Base-by-base conservation (phyloP, 208 protist species). In the Novymonas esmeraldas region DNA sequence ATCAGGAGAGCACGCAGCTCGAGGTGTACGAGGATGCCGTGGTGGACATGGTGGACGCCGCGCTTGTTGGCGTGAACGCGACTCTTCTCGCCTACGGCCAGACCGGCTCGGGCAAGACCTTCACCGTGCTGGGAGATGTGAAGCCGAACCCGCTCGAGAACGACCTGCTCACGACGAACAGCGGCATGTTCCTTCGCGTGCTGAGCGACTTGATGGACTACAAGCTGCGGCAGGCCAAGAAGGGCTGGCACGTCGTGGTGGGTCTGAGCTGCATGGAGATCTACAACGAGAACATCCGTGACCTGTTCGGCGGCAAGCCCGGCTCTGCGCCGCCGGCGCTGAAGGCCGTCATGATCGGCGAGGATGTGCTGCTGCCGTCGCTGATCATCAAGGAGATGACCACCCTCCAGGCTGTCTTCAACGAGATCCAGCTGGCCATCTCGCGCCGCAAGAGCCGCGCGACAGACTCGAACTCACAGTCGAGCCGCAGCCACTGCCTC, bases 21-120 rank as follows among this genome's bases (percentile, higher is more conserved):
- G 90, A 97, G 62, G 78, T 98, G 33, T 98, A 97, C 74, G 91
- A 97, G 57, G 87, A 95, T 29, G 78, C 90, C 24, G 92, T 91
- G 0, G 72, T 90, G 49, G 78, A 85, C 41, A 87, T 90, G 64
- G 90, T 97, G 28, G 80, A 94, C 6, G 85, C 87, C 44, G 87
- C 90, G 7, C 75, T 98, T 6, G 76, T 87, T 18, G 94, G 92
- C 52, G 81, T 82, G 48, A 95, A 95, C 63, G 85, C 78, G 16
- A 89, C 81, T 1, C 68, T 97, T 2, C 75, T 96, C 20, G 87
- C 91, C 11, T 98, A 97, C 73, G 94, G 95, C 5, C 93, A 98
- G 77, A 98, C 93, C 1, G 92, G 95, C 16, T 89, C 82, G 22
- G 97, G 97, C 39, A 97, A 97, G 76, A 95, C 93, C 39, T 95